These are phyloP conservation scores for Stemphylium vesicarium DNA, from an alignment of 2,329 filamentous ascomycete genomes.

Conservation along the genomic window DNA sequence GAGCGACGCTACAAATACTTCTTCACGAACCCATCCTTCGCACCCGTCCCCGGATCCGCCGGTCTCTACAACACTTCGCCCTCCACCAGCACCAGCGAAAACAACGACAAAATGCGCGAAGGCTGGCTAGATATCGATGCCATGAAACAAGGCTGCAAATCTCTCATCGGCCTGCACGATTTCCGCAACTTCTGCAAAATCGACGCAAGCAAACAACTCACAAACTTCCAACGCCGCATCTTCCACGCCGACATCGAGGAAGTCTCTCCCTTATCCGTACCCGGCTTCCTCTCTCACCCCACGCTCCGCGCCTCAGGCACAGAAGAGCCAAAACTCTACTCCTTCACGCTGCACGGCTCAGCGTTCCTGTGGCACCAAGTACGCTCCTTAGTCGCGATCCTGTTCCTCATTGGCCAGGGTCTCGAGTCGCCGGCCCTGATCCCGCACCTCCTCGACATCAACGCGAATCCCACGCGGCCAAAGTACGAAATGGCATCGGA, in stretches of 20 bases:
- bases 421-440: slow-evolving; percentile 79
- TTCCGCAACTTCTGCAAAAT: slow-evolving; percentile 98
- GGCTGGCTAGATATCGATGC: slow-evolving; percentile 87
- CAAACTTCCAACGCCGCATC: slow-evolving; percentile 79
- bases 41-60: slow-evolving; percentile 65
- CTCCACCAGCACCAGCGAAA: neutral
- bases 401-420: slow-evolving; percentile 92
- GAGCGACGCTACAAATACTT: slow-evolving; percentile 95
- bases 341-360: slow-evolving; percentile 85
- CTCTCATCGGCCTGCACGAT: slow-evolving; percentile 84
- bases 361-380: slow-evolving; percentile 99
- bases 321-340: slow-evolving; percentile 72
- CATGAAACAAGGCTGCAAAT: slow-evolving; percentile 82
- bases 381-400: slow-evolving; percentile 85
- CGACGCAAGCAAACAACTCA: slow-evolving; percentile 86
- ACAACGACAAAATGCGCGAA: slow-evolving; percentile 30
- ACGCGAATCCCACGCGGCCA: slow-evolving; percentile 75
- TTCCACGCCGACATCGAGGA: slow-evolving; percentile 77
- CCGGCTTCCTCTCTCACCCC: slow-evolving; percentile 38
- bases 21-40: slow-evolving; percentile 92
- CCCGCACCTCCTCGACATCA: slow-evolving; percentile 74
- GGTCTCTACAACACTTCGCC: slow-evolving; percentile 53
- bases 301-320: slow-evolving; percentile 19
- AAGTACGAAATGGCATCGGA: slow-evolving; percentile 91
- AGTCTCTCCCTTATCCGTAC: slow-evolving; percentile 34